Percentiles rank a stretch among this genome's conserved stretches.
Conservation (phyloP, 2,329 filamentous ascomycete genomes). For the Aureobasidium mangrovei region DNA sequence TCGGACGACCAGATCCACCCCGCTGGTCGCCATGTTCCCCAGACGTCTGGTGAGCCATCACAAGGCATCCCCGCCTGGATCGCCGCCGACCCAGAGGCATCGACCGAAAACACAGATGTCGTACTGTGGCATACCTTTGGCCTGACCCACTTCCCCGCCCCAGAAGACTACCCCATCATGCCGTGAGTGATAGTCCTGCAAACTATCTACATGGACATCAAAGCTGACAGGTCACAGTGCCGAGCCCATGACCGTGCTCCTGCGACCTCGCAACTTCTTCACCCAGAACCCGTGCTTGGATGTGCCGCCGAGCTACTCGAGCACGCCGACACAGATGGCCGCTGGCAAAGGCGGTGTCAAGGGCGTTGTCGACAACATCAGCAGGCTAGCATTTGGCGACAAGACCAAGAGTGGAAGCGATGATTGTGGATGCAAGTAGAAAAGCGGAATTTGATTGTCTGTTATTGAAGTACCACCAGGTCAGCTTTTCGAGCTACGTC, state of each 20-base stretch:
- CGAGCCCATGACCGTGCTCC: slow-evolving; percentile 66
- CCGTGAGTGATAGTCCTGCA: slow-evolving; percentile 33
- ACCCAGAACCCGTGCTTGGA: slow-evolving; percentile 68
- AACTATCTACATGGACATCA: neutral
- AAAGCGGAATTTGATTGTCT: neutral
- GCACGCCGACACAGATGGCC: slow-evolving; percentile 59
- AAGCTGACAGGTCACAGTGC: slow-evolving; percentile 14
- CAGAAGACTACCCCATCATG: slow-evolving; percentile 91
- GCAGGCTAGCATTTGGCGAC: slow-evolving; percentile 38
- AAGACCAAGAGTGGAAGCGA: slow-evolving; percentile 28
- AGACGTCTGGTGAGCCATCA: slow-evolving; percentile 73
- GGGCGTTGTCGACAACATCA: slow-evolving; percentile 44
- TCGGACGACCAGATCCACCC: slow-evolving; percentile 74
- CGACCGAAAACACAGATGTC: slow-evolving; percentile 63
- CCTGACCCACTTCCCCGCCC: slow-evolving; percentile 77
- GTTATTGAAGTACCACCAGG: neutral
- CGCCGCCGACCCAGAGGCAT: slow-evolving; percentile 53
- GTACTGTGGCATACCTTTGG: slow-evolving; percentile 86
- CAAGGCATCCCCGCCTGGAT: slow-evolving; percentile 70
- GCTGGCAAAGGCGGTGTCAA: slow-evolving; percentile 26
- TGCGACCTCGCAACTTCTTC: slow-evolving; percentile 79
- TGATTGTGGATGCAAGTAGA: slow-evolving; percentile 16
- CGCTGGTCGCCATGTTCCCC: slow-evolving; percentile 77
- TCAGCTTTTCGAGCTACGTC: too few species aligned
- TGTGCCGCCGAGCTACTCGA: slow-evolving; percentile 66